phyloP scores from a whole-genome alignment of 2,329 filamentous ascomycete genomes.

The Colletotrichum sp. region DNA sequence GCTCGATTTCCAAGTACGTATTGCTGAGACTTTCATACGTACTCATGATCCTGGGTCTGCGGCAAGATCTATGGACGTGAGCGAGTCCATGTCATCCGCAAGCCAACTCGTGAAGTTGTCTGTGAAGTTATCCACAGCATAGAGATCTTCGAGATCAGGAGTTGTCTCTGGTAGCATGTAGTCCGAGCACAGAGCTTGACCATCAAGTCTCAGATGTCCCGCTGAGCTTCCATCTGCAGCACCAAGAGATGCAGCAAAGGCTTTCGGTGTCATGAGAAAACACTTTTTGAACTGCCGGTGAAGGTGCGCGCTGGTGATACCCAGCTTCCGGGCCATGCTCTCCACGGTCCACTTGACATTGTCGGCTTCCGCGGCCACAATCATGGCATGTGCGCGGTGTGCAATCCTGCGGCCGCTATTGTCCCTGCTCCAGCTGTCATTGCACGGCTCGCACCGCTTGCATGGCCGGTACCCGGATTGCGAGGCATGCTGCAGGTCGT shows the following conservation, averaged over 20 bases:
- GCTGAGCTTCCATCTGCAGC: background rate
- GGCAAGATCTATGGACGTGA: background rate
- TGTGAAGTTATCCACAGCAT: background rate
- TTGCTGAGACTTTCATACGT: background rate
- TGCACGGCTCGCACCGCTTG: background rate
- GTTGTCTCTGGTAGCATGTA: background rate
- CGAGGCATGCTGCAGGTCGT: background rate
- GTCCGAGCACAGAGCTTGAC: background rate
- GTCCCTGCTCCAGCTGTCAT: background rate
- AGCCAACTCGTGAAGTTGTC: background rate
- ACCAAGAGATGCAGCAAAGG: background rate
- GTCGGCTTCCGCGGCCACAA: background rate
- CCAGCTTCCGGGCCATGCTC: background rate
- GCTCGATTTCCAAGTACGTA: background rate
- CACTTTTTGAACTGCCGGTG: background rate
- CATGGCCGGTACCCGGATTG: background rate
- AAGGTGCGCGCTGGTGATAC: background rate
- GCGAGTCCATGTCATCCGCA: background rate
- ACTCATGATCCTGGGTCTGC: background rate
- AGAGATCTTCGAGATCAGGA: background rate
- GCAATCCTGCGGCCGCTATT: background rate
- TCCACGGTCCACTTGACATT: background rate
- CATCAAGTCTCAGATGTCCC: background rate
- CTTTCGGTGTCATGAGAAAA: background rate
- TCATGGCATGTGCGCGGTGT: background rate